Conservation (phyloP, 2,329 filamentous ascomycete genomes). For the Fusarium falciforme region DNA sequence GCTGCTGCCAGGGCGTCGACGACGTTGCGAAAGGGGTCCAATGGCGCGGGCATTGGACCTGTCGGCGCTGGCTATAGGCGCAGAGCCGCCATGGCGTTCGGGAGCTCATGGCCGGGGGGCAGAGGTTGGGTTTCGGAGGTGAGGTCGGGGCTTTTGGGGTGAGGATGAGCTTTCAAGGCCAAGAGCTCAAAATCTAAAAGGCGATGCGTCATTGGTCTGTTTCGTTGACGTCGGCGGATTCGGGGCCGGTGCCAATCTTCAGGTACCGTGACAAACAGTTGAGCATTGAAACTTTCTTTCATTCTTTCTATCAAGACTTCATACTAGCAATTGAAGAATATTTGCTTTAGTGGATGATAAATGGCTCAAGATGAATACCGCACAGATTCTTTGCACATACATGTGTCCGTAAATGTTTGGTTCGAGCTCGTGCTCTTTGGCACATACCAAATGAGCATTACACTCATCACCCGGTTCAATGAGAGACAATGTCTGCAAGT, state of each 20-base stretch:
- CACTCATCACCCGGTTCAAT: not conserved
- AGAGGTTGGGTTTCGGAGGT: slow-evolving; percentile 14
- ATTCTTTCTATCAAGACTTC: not conserved
- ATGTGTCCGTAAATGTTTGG: not conserved
- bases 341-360: not conserved
- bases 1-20: slow-evolving; percentile 10
- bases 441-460: not conserved
- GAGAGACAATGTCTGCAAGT: not conserved
- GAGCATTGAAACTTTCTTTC: not conserved
- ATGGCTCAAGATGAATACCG: not conserved
- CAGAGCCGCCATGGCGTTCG: slow-evolving; percentile 48
- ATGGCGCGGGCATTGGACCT: slow-evolving; percentile 22
- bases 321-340: not conserved
- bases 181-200: slow-evolving; percentile 32
- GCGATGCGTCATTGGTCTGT: slow-evolving; percentile 41
- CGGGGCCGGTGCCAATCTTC: slow-evolving; percentile 15
- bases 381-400: not conserved
- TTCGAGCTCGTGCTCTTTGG: not conserved
- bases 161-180: slow-evolving; percentile 21
- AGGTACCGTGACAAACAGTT: slow-evolving; percentile 8
- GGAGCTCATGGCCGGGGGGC: slow-evolving; percentile 45
- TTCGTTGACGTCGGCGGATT: slow-evolving; percentile 19
- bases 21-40: slow-evolving; percentile 24
- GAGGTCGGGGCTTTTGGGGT: slow-evolving; percentile 16
- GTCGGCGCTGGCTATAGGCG: slow-evolving; percentile 33